A percentile compares a stretch with the other conserved stretches of the same genome.
Conservation (phyloP, 768 basidiomycete species). For the Porphyrellus cyaneotinctus region DNA sequence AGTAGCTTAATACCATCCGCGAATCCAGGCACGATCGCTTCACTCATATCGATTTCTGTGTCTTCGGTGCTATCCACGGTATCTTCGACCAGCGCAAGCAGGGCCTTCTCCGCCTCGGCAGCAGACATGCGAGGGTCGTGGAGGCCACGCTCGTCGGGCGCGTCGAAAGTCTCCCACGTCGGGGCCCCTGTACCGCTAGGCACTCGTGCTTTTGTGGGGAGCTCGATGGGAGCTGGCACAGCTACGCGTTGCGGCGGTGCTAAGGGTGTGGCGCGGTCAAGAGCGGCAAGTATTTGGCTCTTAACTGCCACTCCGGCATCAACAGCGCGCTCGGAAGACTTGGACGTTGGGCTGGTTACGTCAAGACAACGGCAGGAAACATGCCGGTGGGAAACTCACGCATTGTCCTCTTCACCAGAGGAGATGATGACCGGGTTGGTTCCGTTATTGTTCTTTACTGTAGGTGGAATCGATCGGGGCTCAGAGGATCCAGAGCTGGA, state of each 20-base stretch:
- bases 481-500: conserved; percentile 21
- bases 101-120: conserved; percentile 69
- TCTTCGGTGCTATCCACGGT: conserved; percentile 52
- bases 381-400: conserved; percentile 2
- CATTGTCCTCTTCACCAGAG: conserved; percentile 28
- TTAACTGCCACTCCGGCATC: background rate
- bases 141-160: conserved; percentile 21
- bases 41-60: conserved; percentile 50
- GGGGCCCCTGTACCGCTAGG: conserved; percentile 9
- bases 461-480: conserved; percentile 17
- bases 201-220: conserved; percentile 19
- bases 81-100: conserved; percentile 72
- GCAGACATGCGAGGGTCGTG: conserved; percentile 36
- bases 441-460: conserved; percentile 4
- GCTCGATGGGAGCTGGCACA: conserved; percentile 33
- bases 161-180: conserved; percentile 32
- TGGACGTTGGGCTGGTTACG: conserved; percentile 4
- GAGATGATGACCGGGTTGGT: conserved; percentile 25
- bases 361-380: background rate
- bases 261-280: conserved; percentile 22
- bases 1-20: conserved; percentile 62
- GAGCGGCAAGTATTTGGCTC: conserved; percentile 17
- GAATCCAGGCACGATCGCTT: conserved; percentile 77
- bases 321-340: background rate
- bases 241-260: conserved; percentile 16